These are phyloP conservation scores for Fraxinus angustifolia DNA, from an alignment of 305 asterid genomes.

Conservation along the genomic window DNA sequence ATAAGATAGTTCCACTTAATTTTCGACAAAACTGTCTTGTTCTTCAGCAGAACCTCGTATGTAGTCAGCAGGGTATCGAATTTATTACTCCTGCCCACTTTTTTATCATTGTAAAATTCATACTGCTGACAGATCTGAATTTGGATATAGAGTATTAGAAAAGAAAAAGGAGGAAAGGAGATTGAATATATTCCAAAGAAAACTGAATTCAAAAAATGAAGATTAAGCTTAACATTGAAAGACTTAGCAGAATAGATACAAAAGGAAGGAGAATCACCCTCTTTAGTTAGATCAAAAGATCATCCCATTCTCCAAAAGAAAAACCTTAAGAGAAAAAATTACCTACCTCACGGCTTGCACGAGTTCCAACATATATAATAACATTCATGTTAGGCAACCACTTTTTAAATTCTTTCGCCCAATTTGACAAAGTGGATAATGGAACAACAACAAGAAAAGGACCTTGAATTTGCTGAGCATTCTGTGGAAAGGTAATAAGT, in stretches of 20 bases:
- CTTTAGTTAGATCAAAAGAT: background rate
- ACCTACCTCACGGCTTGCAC: constrained; percentile 96
- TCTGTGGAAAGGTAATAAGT: constrained; percentile 49
- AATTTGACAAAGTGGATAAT: constrained; percentile 89
- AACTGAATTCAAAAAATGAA: background rate
- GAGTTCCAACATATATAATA: constrained; percentile 89
- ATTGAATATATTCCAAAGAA: background rate
- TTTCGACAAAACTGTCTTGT: constrained; percentile 84
- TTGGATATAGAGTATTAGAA: constrained; percentile 16
- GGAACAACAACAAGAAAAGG: constrained; percentile 99
- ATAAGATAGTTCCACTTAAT: constrained; percentile 97
- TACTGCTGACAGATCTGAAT: constrained; percentile 93
- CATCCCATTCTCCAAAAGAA: constrained; percentile 1
- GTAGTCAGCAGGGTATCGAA: constrained; percentile 93
- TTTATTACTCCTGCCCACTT: constrained; percentile 61
- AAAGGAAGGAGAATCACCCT: background rate
- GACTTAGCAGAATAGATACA: constrained; percentile 2
- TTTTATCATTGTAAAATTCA: constrained; percentile 81
- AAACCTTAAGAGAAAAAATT: constrained; percentile 3
- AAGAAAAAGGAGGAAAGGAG: background rate
- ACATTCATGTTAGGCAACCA: constrained; percentile 95
- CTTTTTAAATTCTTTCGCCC: constrained; percentile 98
- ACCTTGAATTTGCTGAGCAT: constrained; percentile 89
- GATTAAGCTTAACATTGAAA: background rate
- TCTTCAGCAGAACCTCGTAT: constrained; percentile 95